phyloP scores from a whole-genome alignment of 441 rosid species.

The Croton laevigatus region DNA sequence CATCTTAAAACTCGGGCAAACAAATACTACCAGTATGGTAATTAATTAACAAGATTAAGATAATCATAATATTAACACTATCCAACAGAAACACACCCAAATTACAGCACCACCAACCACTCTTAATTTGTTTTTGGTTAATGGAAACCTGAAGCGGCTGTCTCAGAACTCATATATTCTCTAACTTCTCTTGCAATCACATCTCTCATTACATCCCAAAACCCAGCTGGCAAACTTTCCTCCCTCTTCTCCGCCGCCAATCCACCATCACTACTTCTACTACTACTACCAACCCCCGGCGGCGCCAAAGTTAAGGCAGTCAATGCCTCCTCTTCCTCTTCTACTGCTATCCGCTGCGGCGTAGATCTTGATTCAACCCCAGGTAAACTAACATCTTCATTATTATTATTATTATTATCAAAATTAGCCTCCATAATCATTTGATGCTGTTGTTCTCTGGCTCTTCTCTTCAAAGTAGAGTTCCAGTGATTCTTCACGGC shows the following conservation, averaged over 20 bases:
- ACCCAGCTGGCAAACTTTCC: conserved; percentile 45
- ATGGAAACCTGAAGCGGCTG: conserved; percentile 31
- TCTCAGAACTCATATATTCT: conserved; percentile 45
- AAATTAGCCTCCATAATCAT: not conserved
- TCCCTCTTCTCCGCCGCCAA: conserved; percentile 22
- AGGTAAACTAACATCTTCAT: not conserved
- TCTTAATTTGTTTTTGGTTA: conserved; percentile 2
- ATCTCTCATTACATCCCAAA: conserved; percentile 66
- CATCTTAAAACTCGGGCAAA: not conserved
- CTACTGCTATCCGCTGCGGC: not conserved
- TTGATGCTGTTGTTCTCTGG: conserved; percentile 28
- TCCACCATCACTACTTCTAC: conserved; percentile 9
- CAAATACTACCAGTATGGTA: not conserved
- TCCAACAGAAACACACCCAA: not conserved
- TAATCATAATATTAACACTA: conserved; percentile 3
- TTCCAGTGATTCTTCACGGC: conserved; percentile 79
- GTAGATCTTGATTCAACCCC: conserved; percentile 15
- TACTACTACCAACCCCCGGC: conserved; percentile 39
- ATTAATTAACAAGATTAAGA: not conserved
- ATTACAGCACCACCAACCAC: not conserved
- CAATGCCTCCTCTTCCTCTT: conserved; percentile 46
- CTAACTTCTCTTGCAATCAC: conserved; percentile 73
- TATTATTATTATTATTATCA: not conserved
- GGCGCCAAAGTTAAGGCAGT: conserved; percentile 68
- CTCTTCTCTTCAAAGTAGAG: conserved; percentile 59